phyloP scores from a whole-genome alignment of 306 rosid genomes.

The Lupinus albus region DNA sequence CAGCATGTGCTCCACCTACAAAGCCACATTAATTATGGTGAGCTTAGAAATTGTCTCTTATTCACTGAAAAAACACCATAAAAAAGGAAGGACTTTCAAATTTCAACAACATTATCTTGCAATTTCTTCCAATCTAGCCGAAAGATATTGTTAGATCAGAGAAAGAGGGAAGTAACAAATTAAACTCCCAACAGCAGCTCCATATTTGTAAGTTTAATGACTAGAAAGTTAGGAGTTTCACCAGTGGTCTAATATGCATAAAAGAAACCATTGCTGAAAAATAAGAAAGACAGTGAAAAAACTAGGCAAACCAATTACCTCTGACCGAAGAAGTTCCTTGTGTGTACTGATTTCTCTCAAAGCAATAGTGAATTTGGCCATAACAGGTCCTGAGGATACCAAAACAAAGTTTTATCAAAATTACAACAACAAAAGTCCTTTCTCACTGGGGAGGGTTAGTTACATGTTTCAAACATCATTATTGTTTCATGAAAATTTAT shows the following conservation, averaged over 20 bases:
- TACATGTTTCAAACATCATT: too few relatives aligned
- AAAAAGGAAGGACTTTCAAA: background rate
- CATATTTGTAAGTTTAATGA: background rate
- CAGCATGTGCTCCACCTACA: slow-evolving; percentile 73
- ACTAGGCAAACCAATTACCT: slow-evolving; percentile 54
- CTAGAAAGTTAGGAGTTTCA: slow-evolving; percentile 7
- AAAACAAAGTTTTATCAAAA: background rate
- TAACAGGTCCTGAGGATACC: slow-evolving; percentile 72
- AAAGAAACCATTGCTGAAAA: slow-evolving; percentile 27
- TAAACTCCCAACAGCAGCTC: background rate
- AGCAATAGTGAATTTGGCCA: slow-evolving; percentile 83
- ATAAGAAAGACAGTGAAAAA: slow-evolving; percentile 3
- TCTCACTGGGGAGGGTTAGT: background rate
- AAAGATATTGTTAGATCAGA: background rate
- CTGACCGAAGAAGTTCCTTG: slow-evolving; percentile 91
- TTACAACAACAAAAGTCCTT: too few relatives aligned
- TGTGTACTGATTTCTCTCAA: slow-evolving; percentile 84
- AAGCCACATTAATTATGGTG: slow-evolving; percentile 39
- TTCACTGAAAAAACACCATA: background rate
- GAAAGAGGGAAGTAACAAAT: background rate
- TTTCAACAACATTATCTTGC: slow-evolving; percentile 3
- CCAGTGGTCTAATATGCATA: background rate
- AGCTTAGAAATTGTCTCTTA: slow-evolving; percentile 29
- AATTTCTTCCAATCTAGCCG: background rate
- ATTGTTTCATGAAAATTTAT: background rate